Evolutionary conservation across 2,329 filamentous ascomycete genomes (phyloP), one percentile per base, ranked within the genome.

Genomic region (Chaetomium globosum): DNA sequence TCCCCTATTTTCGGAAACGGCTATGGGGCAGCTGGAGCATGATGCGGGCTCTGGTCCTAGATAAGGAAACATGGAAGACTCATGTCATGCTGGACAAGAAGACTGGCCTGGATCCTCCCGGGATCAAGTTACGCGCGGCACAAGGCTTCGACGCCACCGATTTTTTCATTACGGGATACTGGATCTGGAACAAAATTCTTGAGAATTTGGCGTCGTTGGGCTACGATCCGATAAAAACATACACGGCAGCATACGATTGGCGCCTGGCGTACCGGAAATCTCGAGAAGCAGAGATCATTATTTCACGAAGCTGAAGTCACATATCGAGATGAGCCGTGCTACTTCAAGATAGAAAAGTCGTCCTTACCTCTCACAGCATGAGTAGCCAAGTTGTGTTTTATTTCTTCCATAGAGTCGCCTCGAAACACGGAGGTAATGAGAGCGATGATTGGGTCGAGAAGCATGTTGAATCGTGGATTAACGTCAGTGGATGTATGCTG

Each of bases 121-220:
- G 89, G 13, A 87, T 98, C 72, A 98, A 98, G 80, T 80, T 99
- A 23, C 87, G 95, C 46, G 92, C 95, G 9, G 93, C 95, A 0
- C 95, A 98, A 76, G 95, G 95, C 1, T 99, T 99, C 72, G 95
- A 99, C 77, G 95, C 95, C 2, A 93, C 95, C 12, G 95, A 99
- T 78, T 99, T 99, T 80, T 95, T 96, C 77, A 89, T 90, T 67
- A 90, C 88, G 0, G 88, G 87, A 10, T 99, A 99, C 79, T 99
- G 95, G 95, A 98, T 99, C 67, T 97, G 93, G 93, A 97, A 92
- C 79, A 98, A 98, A 79, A 97, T 99, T 67, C 83, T 99, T 58
- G 95, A 99, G 79, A 99, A 99, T 74, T 82, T 99, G 59, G 95
- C 95, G 0, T 95, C 93, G 0, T 90, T 99, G 65, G 95, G 95